A percentile compares a stretch with the other conserved stretches of the same genome.
These are phyloP conservation scores for Favolaschia claudopus DNA, from an alignment of 768 basidiomycete species.

Conservation along the genomic window DNA sequence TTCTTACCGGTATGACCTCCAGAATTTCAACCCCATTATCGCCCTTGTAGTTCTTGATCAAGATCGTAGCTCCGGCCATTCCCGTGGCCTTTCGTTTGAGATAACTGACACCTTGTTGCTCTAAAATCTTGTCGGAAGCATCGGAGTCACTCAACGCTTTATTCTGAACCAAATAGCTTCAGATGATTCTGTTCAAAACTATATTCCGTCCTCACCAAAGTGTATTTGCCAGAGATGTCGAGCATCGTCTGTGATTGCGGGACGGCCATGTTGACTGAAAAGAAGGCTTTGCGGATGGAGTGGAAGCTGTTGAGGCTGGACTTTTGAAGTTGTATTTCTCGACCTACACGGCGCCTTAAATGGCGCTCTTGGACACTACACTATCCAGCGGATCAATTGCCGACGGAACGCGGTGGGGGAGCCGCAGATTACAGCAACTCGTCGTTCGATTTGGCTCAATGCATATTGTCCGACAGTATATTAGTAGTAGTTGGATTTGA, in stretches of 20 bases:
- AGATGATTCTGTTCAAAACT: background rate
- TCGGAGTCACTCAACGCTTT: conserved; percentile 50
- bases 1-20: conserved; percentile 35
- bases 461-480: too few relatives aligned
- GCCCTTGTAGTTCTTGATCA: conserved; percentile 50
- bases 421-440: too few relatives aligned
- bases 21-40: conserved; percentile 47
- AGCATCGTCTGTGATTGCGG: background rate
- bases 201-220: conserved; percentile 2
- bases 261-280: conserved; percentile 10
- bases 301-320: too few relatives aligned
- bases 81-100: conserved; percentile 50
- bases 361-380: too few relatives aligned
- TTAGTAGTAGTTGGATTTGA: too few relatives aligned
- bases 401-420: too few relatives aligned
- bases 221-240: conserved; percentile 10
- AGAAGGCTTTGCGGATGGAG: too few relatives aligned
- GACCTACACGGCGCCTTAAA: too few relatives aligned
- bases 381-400: too few relatives aligned
- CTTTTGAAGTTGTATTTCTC: too few relatives aligned
- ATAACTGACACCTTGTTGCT: conserved; percentile 58
- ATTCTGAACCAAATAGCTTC: conserved; percentile 36
- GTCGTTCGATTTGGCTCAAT: too few relatives aligned
- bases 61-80: conserved; percentile 46
- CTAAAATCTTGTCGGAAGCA: conserved; percentile 50